A percentile compares a stretch with the other conserved stretches of the same genome.
These are phyloP conservation scores for Aspergillus uvarum DNA, from an alignment of 2,329 filamentous ascomycete genomes.

Conservation along the genomic window DNA sequence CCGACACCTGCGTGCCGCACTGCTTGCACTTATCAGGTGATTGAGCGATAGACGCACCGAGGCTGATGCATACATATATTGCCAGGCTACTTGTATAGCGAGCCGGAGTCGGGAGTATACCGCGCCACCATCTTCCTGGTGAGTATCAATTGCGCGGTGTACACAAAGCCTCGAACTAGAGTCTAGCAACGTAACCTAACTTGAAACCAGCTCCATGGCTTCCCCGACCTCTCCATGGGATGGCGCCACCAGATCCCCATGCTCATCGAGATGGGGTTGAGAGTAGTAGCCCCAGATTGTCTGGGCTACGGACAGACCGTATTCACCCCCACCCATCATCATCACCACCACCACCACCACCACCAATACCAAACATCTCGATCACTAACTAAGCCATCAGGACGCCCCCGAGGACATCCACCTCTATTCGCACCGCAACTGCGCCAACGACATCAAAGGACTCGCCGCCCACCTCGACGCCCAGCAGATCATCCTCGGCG, in stretches of 20 bases:
- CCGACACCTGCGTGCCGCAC: too few relatives aligned
- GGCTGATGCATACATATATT: conserved; percentile 11
- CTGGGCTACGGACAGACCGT: conserved; percentile 81
- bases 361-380: background rate
- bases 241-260: conserved; percentile 89
- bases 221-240: conserved; percentile 77
- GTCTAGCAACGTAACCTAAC: background rate
- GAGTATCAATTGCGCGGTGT: conserved; percentile 7
- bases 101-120: conserved; percentile 44
- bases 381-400: conserved; percentile 32
- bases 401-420: conserved; percentile 61
- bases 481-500: conserved; percentile 71
- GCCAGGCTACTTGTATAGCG: conserved; percentile 54
- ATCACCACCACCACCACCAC: background rate
- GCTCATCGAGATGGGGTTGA: conserved; percentile 68
- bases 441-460: conserved; percentile 71
- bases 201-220: conserved; percentile 64
- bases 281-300: conserved; percentile 81
- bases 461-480: conserved; percentile 61
- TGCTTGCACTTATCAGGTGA: background rate
- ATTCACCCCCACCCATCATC: conserved; percentile 13
- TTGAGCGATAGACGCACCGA: background rate
- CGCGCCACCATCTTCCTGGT: conserved; percentile 58
- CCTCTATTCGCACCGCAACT: conserved; percentile 70
- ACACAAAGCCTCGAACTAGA: background rate